Percentiles rank a stretch among this genome's conserved stretches.
Evolutionary conservation across 2,329 filamentous ascomycete species (phyloP).

Genomic region (Aspergillus latus): DNA sequence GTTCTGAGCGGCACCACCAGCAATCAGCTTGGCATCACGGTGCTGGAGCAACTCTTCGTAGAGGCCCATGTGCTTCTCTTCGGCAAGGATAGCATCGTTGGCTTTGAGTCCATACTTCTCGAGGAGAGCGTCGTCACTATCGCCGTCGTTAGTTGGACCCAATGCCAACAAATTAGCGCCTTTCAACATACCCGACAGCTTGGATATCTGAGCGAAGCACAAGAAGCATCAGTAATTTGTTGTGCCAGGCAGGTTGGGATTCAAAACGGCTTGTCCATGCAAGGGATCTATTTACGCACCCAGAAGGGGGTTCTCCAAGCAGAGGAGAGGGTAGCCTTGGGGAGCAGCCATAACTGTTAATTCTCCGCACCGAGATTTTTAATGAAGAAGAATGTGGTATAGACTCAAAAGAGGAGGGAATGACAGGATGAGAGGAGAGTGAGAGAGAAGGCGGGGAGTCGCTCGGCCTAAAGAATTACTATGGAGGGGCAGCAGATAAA

Average conservation of each 20-base stretch:
- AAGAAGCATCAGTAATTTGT: constrained; percentile 21
- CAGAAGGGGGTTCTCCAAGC: constrained; percentile 95
- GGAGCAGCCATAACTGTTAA: constrained; percentile 63
- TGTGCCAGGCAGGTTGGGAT: neutral
- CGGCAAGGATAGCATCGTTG: constrained; percentile 96
- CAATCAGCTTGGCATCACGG: constrained; percentile 82
- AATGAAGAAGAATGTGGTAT: neutral
- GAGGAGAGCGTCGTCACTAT: constrained; percentile 77
- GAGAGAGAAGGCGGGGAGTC: constrained; percentile 6
- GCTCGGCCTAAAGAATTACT: constrained; percentile 5
- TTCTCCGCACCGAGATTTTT: neutral
- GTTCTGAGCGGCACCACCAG: constrained; percentile 96
- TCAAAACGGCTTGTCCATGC: neutral
- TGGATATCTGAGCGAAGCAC: constrained; percentile 70
- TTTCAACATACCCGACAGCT: constrained; percentile 63
- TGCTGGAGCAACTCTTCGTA: constrained; percentile 87
- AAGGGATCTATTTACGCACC: constrained; percentile 51
- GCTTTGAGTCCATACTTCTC: constrained; percentile 91
- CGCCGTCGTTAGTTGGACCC: constrained; percentile 4
- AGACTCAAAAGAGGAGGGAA: constrained; percentile 5
- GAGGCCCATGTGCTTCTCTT: constrained; percentile 82
- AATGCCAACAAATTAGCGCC: neutral
- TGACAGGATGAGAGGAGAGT: constrained; percentile 1
- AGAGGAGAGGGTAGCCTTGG: constrained; percentile 85
- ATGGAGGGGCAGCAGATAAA: constrained; percentile 26